These are phyloP conservation scores for Hyphodiscus sp. DNA, from an alignment of 2,329 filamentous ascomycete genomes.

Conservation along the genomic window DNA sequence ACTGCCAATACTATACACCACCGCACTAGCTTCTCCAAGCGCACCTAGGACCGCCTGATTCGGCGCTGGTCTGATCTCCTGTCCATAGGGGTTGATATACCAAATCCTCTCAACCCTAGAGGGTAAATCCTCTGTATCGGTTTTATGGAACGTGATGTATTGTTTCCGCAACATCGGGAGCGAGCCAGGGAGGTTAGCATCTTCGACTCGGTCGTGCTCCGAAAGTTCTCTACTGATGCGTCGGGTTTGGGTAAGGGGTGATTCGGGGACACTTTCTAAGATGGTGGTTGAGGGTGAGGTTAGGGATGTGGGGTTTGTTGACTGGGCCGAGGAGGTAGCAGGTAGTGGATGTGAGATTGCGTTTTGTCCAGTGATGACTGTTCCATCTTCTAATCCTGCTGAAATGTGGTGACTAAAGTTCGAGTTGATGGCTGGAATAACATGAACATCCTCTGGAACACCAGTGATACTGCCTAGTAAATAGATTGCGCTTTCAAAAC, in stretches of 20 bases:
- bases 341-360: constrained; percentile 72
- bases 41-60: constrained; percentile 56
- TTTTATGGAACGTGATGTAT: constrained; percentile 78
- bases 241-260: constrained; percentile 10
- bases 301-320: neutral
- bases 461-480: constrained; percentile 79
- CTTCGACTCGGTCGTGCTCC: constrained; percentile 62
- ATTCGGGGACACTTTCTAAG: constrained; percentile 12
- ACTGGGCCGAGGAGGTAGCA: constrained; percentile 22
- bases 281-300: constrained; percentile 1
- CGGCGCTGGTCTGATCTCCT: constrained; percentile 80
- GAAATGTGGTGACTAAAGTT: constrained; percentile 96
- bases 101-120: constrained; percentile 75
- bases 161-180: constrained; percentile 73
- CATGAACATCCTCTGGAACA: constrained; percentile 69
- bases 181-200: constrained; percentile 75
- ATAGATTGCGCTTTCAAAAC: constrained; percentile 88
- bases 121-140: constrained; percentile 65
- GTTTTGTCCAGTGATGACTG: constrained; percentile 82
- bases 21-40: constrained; percentile 54
- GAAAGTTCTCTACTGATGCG: constrained; percentile 36
- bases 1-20: constrained; percentile 91
- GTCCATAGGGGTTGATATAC: constrained; percentile 99
- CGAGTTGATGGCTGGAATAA: constrained; percentile 86
- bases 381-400: constrained; percentile 69